Evolutionary conservation across 257 asterid genomes (phyloP).

Genomic region (Solanum chmielewskii): DNA sequence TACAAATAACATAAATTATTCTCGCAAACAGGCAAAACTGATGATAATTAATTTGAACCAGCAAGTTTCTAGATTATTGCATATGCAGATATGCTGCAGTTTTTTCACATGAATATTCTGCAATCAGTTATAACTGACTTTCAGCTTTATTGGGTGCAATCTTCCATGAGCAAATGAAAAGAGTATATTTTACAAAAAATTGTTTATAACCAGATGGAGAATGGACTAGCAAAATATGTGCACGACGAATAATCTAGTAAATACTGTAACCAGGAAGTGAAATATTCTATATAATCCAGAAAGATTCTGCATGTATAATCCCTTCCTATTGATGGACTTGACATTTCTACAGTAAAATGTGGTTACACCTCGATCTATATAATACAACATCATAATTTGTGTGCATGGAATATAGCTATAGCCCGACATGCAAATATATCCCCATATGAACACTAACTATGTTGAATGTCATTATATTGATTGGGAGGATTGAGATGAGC

Average conservation of each 20-base stretch:
- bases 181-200: neutral
- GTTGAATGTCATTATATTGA: too few species aligned
- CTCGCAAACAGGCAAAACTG: neutral
- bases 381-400: neutral
- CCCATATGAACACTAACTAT: too few species aligned
- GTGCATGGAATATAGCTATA: too few species aligned
- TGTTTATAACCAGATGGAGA: neutral
- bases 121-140: neutral
- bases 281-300: neutral
- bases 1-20: neutral
- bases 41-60: neutral
- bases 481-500: neutral
- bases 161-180: neutral
- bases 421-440: neutral
- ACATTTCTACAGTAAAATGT: neutral
- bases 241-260: neutral
- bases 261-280: neutral
- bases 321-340: neutral
- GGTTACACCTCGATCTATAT: neutral
- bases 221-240: neutral
- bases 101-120: neutral
- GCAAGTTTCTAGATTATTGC: neutral
- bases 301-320: neutral
- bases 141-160: neutral
- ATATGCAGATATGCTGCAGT: neutral